Evolutionary conservation across 1,139 yeast species (phyloP).

Genomic region (Lodderomyces theae): DNA sequence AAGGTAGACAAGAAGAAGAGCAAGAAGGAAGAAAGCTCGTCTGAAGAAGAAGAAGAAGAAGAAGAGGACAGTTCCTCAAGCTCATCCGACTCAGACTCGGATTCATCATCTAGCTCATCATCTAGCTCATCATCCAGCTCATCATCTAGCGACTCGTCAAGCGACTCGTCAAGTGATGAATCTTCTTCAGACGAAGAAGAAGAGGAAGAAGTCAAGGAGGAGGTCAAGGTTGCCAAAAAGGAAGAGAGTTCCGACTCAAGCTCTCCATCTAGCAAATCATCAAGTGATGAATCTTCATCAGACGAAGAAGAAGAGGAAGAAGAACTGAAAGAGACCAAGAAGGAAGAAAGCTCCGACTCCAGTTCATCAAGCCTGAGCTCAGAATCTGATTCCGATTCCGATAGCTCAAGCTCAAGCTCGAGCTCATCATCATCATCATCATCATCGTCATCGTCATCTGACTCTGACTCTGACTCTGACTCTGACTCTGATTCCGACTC

Average conservation of each 20-base stretch:
- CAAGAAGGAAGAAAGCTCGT: conserved; percentile 3
- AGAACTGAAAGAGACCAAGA: conserved; percentile 3
- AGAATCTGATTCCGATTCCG: conserved; percentile 17
- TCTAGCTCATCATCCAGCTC: conserved; percentile 7
- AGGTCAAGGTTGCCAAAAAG: conserved; percentile 24
- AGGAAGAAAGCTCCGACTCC: conserved; percentile 6
- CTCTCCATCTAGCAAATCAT: conserved; percentile 16
- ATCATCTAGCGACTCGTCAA: conserved; percentile 5
- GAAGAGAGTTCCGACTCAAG: conserved; percentile 16
- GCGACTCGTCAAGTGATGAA: conserved; percentile 16
- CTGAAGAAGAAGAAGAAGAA: conserved; percentile 2
- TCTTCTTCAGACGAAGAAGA: conserved; percentile 19
- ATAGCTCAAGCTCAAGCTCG: conserved; percentile 14
- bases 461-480: conserved; percentile 19
- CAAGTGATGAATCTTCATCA: conserved; percentile 23
- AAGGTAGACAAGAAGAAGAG: conserved; percentile 3
- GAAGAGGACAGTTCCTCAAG: background rate
- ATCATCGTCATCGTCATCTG: conserved; percentile 10
- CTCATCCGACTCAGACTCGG: conserved; percentile 12
- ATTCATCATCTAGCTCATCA: conserved; percentile 7
- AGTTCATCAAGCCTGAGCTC: conserved; percentile 18
- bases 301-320: conserved; percentile 7
- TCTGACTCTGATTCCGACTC: conserved; percentile 28
- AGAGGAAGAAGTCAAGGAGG: conserved; percentile 23
- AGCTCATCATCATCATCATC: background rate